Evolutionary conservation across 1,284 basidiomycete species (phyloP).

Genomic region (Jaminaea rosea): DNA sequence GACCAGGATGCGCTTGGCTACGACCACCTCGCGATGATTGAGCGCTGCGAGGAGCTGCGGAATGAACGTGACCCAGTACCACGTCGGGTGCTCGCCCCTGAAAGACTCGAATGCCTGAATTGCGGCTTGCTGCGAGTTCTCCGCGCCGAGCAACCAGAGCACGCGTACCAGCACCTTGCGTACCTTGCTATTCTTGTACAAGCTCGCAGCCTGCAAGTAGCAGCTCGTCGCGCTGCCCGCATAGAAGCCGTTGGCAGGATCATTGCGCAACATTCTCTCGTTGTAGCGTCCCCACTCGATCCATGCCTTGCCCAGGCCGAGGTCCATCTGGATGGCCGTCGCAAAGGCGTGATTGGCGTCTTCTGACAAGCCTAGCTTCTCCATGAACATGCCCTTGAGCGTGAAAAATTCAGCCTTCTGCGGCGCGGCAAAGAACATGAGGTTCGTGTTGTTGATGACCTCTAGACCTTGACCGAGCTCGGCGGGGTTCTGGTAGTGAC

Average conservation of each 20-base stretch:
- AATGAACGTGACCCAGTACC: slow-evolving; percentile 98
- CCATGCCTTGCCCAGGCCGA: slow-evolving; percentile 93
- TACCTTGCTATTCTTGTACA: slow-evolving; percentile 90
- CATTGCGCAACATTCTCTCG: slow-evolving; percentile 76
- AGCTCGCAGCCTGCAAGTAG: slow-evolving; percentile 91
- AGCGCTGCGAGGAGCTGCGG: slow-evolving; percentile 89
- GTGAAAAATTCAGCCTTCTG: slow-evolving; percentile 99
- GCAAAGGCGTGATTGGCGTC: slow-evolving; percentile 83
- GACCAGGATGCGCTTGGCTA: slow-evolving; percentile 79
- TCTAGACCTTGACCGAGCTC: slow-evolving; percentile 90
- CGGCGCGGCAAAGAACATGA: slow-evolving; percentile 89
- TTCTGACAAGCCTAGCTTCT: slow-evolving; percentile 73
- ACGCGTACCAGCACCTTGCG: slow-evolving; percentile 83
- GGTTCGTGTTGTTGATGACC: slow-evolving; percentile 97
- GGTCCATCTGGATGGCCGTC: slow-evolving; percentile 74
- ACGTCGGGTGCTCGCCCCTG: slow-evolving; percentile 90
- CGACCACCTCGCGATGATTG: slow-evolving; percentile 82
- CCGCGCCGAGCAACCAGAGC: slow-evolving; percentile 90
- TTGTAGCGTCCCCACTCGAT: slow-evolving; percentile 95
- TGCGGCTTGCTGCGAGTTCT: slow-evolving; percentile 67
- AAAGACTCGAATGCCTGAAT: slow-evolving; percentile 88
- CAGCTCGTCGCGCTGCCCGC: slow-evolving; percentile 92
- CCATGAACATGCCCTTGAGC: slow-evolving; percentile 98
- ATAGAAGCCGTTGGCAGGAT: slow-evolving; percentile 28
- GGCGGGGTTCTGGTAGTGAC: slow-evolving; percentile 90